Evolutionary conservation across 441 rosid genomes (phyloP).

Genomic region (Adansonia grandidieri): DNA sequence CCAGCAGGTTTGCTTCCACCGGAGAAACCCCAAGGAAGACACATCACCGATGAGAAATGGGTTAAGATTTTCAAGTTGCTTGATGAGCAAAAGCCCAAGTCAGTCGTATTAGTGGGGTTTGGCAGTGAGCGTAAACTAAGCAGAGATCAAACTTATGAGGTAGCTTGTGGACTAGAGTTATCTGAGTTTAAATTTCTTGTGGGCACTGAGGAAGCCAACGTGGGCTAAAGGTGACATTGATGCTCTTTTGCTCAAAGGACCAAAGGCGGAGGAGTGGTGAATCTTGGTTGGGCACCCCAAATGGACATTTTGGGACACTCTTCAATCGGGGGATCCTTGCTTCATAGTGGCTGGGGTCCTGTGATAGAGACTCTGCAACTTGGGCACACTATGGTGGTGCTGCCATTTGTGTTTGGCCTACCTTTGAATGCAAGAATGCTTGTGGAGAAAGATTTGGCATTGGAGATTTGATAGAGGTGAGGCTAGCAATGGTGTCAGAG

Average conservation of each 20-base stretch:
- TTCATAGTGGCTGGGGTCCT: constrained; percentile 45
- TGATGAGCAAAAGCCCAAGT: constrained; percentile 21
- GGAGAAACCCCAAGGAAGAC: constrained; percentile 14
- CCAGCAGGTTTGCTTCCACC: constrained; percentile 37
- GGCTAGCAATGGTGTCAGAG: constrained; percentile 17
- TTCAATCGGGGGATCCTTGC: constrained; percentile 31
- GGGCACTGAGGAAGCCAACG: constrained; percentile 35
- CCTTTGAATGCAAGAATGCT: background rate
- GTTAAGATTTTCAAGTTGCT: constrained; percentile 30
- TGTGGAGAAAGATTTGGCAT: constrained; percentile 28
- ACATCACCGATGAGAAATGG: constrained; percentile 17
- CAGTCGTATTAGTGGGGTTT: constrained; percentile 41
- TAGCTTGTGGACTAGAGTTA: constrained; percentile 33
- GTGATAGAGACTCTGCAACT: constrained; percentile 32
- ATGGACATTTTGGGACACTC: constrained; percentile 34
- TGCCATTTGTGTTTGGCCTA: constrained; percentile 30
- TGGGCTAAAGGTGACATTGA: constrained; percentile 28
- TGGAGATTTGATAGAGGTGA: constrained; percentile 24
- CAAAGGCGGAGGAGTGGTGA: constrained; percentile 27
- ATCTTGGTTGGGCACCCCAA: constrained; percentile 40
- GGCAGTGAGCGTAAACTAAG: constrained; percentile 37
- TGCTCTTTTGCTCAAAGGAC: background rate
- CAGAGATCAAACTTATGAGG: constrained; percentile 36
- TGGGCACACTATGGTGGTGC: constrained; percentile 31
- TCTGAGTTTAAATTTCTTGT: constrained; percentile 33